Evolutionary conservation across 192 early-diverging fungal genomes (phyloP).

Genomic region (Backusella circina): DNA sequence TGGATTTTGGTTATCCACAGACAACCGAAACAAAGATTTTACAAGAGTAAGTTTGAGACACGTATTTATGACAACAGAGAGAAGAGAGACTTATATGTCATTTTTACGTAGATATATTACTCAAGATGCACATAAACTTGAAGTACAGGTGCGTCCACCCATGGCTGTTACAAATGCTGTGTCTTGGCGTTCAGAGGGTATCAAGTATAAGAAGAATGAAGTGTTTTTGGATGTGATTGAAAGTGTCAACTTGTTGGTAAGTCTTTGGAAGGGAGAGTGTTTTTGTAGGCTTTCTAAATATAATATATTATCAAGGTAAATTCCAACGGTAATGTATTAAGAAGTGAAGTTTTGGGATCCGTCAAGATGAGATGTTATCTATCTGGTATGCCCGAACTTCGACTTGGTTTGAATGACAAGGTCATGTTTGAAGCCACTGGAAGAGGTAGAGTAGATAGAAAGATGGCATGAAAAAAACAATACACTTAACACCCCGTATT

Average conservation of each 20-base stretch:
- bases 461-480: background rate
- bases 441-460: slow-evolving; percentile 64
- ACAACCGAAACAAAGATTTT: slow-evolving; percentile 87
- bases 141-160: slow-evolving; percentile 85
- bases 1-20: slow-evolving; percentile 90
- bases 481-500: too few relatives aligned
- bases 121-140: slow-evolving; percentile 94
- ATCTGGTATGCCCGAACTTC: slow-evolving; percentile 82
- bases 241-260: slow-evolving; percentile 66
- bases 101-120: slow-evolving; percentile 75
- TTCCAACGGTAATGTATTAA: slow-evolving; percentile 48
- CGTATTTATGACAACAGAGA: too few relatives aligned
- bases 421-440: slow-evolving; percentile 74
- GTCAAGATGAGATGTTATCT: slow-evolving; percentile 86
- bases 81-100: background rate
- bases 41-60: slow-evolving; percentile 56
- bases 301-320: background rate
- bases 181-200: slow-evolving; percentile 69
- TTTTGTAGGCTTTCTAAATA: too few relatives aligned
- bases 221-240: slow-evolving; percentile 76
- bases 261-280: too few relatives aligned
- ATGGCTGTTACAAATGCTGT: slow-evolving; percentile 77
- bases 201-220: slow-evolving; percentile 73
- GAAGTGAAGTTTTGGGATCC: slow-evolving; percentile 75
- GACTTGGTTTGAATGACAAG: slow-evolving; percentile 86